These are phyloP conservation scores for Fragaria iinumae DNA, from an alignment of 306 rosid genomes.

Conservation along the genomic window DNA sequence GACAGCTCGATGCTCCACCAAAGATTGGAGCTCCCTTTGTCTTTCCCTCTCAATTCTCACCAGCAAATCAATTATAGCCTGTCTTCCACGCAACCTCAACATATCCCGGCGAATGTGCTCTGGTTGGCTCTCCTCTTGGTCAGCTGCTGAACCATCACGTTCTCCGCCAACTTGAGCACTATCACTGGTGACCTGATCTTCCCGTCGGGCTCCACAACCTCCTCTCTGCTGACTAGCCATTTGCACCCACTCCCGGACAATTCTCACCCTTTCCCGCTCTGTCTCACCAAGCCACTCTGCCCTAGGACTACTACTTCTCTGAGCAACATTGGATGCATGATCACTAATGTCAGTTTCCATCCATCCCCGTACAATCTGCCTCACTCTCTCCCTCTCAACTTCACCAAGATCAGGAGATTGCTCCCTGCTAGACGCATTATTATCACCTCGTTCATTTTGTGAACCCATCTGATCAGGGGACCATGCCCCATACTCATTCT, in stretches of 20 bases:
- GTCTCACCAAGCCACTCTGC: conserved; percentile 99
- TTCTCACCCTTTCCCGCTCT: conserved; percentile 99
- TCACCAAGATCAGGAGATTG: conserved; percentile 99
- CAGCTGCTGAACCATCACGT: conserved; percentile 51
- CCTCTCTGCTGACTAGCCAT: conserved; percentile 97
- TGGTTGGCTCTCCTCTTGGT: conserved; percentile 84
- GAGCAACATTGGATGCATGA: conserved; percentile 68
- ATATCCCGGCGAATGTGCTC: conserved; percentile 86
- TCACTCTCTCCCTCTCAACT: conserved; percentile 98
- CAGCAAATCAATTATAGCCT: conserved; percentile 89
- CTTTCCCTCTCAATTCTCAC: conserved; percentile 92
- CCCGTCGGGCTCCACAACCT: conserved; percentile 78
- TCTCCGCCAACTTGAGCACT: conserved; percentile 50
- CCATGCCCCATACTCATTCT: conserved; percentile 89
- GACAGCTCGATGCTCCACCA: conserved; percentile 97
- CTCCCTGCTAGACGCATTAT: conserved; percentile 82
- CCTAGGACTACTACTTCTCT: conserved; percentile 65
- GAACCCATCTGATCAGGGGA: conserved; percentile 67
- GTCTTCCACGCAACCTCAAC: conserved; percentile 93
- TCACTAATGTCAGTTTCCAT: conserved; percentile 96
- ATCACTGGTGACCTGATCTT: conserved; percentile 49
- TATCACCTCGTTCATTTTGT: conserved; percentile 52
- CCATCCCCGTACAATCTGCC: conserved; percentile 98
- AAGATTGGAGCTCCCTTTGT: conserved; percentile 86
- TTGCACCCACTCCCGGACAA: conserved; percentile 98